Base-by-base conservation (phyloP, 2,329 filamentous ascomycete genomes). In the Fusarium sp. region DNA sequence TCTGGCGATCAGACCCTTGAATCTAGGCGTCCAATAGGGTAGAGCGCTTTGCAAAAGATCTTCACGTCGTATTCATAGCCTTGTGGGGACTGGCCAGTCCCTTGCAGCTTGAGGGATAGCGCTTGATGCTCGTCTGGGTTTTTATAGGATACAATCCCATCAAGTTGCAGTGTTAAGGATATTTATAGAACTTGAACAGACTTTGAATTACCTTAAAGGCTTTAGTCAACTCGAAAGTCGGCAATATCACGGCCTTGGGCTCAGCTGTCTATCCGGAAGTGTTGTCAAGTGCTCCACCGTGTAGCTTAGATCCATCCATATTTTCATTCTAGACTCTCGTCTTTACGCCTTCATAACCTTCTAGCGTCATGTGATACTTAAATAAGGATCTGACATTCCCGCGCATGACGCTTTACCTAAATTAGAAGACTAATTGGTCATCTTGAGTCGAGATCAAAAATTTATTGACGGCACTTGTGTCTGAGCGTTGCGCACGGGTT, bases 81-180 rank as follows among this genome's bases (percentile, higher is more conserved):
- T 51, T 51, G 30, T 34, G 30, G 47, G 15, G 29, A 49, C 7
- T 7, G 18, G 2, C 0, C 16, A 18, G 32, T 38, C 34, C 34
- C 34, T 38, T 38, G 34, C 34, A 38, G 18, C 18, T 12, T n/a
- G 18, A 38, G 18, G 18, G 1, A 38, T n/a, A 38, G 34, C 34
- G 34, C 18, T 4, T n/a, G 34, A 38, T 38, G 18, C n/a, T 38
- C 34, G 34, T 38, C 18, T n/a, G 6, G 34, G 18, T 38, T n/a
- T 4, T n/a, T 10, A 12, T 4, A 4, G 2, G 5, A 4, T 12
- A n/a, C 34, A 12, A n/a, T n/a, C 34, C 6, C 3, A n/a, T 5
- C 10, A n/a, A n/a, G 34, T 4, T n/a, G n/a, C 34, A 11, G 5
- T n/a, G 18, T 2, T 0, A 11, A 12, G 10, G 5, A 38, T n/a